Conservation (phyloP, 768 basidiomycete genomes). For the Boletus sp. region DNA sequence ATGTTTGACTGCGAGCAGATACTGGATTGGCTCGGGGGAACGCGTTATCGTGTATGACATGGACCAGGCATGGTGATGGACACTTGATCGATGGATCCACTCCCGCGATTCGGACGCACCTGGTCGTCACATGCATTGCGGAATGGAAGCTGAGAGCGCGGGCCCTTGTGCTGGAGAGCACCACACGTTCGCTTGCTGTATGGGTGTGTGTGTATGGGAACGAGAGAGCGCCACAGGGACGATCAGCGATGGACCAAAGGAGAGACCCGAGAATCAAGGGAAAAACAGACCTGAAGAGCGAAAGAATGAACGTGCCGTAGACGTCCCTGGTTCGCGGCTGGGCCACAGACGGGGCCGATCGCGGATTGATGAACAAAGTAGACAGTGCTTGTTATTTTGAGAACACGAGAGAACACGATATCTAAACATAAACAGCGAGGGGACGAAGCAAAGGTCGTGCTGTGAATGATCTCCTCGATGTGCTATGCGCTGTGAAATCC, state of each 20-base stretch:
- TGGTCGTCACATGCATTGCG: not conserved
- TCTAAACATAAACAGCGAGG: not conserved
- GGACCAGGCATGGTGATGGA: not conserved
- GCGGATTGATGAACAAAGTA: not conserved
- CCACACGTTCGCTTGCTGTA: not conserved
- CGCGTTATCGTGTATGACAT: not conserved
- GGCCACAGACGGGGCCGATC: not conserved
- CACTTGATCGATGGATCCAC: not conserved
- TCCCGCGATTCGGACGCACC: not conserved
- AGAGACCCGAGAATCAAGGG: not conserved
- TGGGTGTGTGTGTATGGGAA: not conserved
- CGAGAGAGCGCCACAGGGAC: not conserved
- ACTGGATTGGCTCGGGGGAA: not conserved
- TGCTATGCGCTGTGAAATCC: not conserved
- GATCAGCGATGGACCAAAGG: not conserved
- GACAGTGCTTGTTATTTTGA: not conserved
- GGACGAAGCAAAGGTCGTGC: not conserved
- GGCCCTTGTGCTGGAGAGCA: not conserved
- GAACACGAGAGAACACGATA: not conserved
- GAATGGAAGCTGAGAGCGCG: not conserved
- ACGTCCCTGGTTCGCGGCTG: not conserved
- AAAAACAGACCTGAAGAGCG: not conserved
- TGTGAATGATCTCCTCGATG: not conserved
- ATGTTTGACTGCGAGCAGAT: not conserved
- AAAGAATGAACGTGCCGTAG: not conserved